A percentile compares a stretch with the other conserved stretches of the same genome.
These are phyloP conservation scores for Extremus antarcticus DNA, from an alignment of 495 filamentous ascomycete genomes.

Conservation along the genomic window DNA sequence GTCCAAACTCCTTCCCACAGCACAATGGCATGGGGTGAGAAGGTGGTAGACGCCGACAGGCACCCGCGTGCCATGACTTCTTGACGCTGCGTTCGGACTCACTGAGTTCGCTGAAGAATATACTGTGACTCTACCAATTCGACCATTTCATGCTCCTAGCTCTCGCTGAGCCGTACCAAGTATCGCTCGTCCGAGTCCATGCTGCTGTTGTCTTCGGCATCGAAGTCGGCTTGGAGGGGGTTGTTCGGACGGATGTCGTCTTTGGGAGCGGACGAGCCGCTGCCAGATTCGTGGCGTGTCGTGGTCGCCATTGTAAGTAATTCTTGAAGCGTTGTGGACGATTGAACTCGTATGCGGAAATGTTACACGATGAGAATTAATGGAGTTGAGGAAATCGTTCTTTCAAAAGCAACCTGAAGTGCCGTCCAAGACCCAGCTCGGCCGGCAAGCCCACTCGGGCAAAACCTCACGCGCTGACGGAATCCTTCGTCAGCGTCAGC, in stretches of 20 bases:
- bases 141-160: constrained; percentile 1
- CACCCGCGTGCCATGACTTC: constrained; percentile 28
- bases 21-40: constrained; percentile 6
- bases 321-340: background rate
- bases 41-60: constrained; percentile 12
- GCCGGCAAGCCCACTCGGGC: too few species aligned
- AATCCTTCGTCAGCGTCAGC: background rate
- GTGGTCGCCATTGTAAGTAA: background rate
- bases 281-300: background rate
- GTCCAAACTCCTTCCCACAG: constrained; percentile 10
- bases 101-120: constrained; percentile 16
- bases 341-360: background rate
- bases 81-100: constrained; percentile 14
- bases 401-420: background rate
- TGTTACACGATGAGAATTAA: background rate
- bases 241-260: constrained; percentile 19
- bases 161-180: constrained; percentile 20
- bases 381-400: background rate
- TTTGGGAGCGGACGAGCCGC: background rate
- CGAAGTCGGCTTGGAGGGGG: constrained; percentile 24
- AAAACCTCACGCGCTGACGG: too few species aligned
- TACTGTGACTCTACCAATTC: constrained; percentile 1
- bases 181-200: constrained; percentile 25
- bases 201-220: constrained; percentile 15
- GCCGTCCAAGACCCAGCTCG: background rate